Percentiles rank a stretch among this genome's conserved stretches.
phyloP scores from a whole-genome alignment of 176 grass and related monocot species.

The Bothriochloa decipiens region DNA sequence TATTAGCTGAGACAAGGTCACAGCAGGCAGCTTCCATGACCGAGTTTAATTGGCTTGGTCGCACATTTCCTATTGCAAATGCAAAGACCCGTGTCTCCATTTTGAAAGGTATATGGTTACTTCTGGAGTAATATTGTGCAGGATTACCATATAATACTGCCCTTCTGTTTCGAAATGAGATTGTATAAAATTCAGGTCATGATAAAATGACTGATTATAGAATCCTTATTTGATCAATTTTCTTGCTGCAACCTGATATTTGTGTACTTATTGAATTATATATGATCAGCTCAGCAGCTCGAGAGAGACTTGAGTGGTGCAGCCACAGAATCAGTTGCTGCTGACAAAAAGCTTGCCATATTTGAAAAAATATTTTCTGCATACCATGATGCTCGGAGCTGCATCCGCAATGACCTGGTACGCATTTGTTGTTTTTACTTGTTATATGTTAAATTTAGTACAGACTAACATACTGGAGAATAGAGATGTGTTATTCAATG shows the following conservation, averaged over 20 bases:
- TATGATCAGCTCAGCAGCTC: constrained; percentile 97
- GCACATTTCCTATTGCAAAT: constrained; percentile 85
- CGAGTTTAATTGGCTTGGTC: constrained; percentile 89
- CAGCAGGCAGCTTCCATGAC: constrained; percentile 98
- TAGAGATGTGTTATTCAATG: not conserved
- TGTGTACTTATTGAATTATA: constrained; percentile 44
- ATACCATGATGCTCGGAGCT: constrained; percentile 95
- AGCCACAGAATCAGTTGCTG: constrained; percentile 64
- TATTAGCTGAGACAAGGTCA: constrained; percentile 90
- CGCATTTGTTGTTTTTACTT: constrained; percentile 4
- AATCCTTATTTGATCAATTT: constrained; percentile 7
- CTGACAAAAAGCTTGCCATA: constrained; percentile 90
- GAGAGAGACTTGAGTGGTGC: constrained; percentile 79
- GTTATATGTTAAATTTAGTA: constrained; percentile 6
- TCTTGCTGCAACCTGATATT: constrained; percentile 22
- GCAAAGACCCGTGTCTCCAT: constrained; percentile 97
- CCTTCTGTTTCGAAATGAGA: not conserved
- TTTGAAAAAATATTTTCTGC: constrained; percentile 99
- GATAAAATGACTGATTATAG: not conserved
- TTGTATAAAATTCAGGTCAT: constrained; percentile 10
- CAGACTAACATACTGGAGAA: not conserved
- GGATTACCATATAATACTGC: not conserved
- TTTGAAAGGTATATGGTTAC: constrained; percentile 74
- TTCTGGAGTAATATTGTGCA: not conserved
- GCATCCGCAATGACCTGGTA: constrained; percentile 99